phyloP scores from a whole-genome alignment of 2,329 filamentous ascomycete species.

The Ceratocystis eucalypticola region DNA sequence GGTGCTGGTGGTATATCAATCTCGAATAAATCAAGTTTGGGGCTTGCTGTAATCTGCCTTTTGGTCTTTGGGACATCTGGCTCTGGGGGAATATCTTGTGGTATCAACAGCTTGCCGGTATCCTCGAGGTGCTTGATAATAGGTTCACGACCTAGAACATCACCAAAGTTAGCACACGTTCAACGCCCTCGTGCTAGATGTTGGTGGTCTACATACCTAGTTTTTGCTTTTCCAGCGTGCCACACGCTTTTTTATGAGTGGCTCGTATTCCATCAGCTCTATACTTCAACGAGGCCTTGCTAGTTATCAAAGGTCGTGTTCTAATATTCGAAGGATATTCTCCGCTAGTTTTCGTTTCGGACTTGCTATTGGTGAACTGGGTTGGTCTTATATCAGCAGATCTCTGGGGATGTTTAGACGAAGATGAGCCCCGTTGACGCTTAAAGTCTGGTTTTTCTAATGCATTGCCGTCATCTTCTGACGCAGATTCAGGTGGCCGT shows the following conservation, averaged over 20 bases:
- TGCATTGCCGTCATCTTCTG: not conserved
- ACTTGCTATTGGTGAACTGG: not conserved
- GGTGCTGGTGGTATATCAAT: not conserved
- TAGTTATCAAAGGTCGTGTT: not conserved
- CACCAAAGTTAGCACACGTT: not conserved
- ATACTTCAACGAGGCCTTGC: not conserved
- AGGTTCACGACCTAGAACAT: not conserved
- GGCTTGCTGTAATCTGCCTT: not conserved
- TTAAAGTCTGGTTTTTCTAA: not conserved
- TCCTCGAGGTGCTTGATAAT: not conserved
- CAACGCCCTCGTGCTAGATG: not conserved
- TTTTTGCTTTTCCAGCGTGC: not conserved
- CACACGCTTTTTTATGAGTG: not conserved
- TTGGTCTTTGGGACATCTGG: not conserved
- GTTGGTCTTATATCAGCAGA: constrained; percentile 4
- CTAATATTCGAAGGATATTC: not conserved
- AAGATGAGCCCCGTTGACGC: not conserved
- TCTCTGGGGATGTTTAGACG: not conserved
- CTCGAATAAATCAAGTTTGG: not conserved
- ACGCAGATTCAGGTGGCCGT: not conserved
- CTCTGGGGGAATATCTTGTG: not conserved
- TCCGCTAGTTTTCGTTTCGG: not conserved
- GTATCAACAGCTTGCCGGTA: not conserved
- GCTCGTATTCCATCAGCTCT: not conserved
- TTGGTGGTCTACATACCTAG: not conserved